A percentile compares a stretch with the other conserved stretches of the same genome.
phyloP scores from a whole-genome alignment of 768 basidiomycete species.

The Pleurotus tuoliensis region DNA sequence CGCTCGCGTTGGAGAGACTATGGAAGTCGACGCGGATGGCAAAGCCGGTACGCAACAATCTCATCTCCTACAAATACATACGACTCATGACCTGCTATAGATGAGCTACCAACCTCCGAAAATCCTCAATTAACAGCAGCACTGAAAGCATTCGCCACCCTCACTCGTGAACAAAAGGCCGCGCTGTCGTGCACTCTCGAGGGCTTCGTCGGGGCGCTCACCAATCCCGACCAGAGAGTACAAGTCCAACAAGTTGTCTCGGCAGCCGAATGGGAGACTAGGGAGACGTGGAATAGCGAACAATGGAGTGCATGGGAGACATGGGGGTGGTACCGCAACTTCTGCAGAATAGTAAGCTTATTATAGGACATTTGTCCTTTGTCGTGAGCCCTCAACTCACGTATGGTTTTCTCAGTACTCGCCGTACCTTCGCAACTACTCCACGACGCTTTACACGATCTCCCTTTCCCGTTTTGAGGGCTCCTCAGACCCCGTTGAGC shows the following conservation, averaged over 20 bases:
- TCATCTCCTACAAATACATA: background rate
- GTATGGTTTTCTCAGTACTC: conserved; percentile 51
- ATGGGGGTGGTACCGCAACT: conserved; percentile 90
- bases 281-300: conserved; percentile 62
- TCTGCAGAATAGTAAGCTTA: conserved; percentile 68
- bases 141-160: conserved; percentile 68
- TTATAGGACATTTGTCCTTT: conserved; percentile 2
- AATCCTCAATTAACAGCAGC: conserved; percentile 68
- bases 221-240: conserved; percentile 45
- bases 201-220: conserved; percentile 68
- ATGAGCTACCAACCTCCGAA: conserved; percentile 47
- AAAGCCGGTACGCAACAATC: conserved; percentile 36
- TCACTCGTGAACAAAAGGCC: conserved; percentile 73
- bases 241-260: conserved; percentile 54
- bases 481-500: conserved; percentile 50
- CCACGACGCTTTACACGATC: conserved; percentile 64
- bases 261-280: conserved; percentile 67
- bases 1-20: conserved; percentile 56
- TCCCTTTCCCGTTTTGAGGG: conserved; percentile 65
- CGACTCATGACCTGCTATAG: conserved; percentile 16
- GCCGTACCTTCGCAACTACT: conserved; percentile 72
- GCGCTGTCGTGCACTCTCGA: conserved; percentile 71
- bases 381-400: too few relatives aligned
- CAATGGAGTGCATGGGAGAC: conserved; percentile 87
- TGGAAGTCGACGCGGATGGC: conserved; percentile 70